Conservation (phyloP, 1,284 basidiomycete genomes). For the Sanghuangporus sanghuang region DNA sequence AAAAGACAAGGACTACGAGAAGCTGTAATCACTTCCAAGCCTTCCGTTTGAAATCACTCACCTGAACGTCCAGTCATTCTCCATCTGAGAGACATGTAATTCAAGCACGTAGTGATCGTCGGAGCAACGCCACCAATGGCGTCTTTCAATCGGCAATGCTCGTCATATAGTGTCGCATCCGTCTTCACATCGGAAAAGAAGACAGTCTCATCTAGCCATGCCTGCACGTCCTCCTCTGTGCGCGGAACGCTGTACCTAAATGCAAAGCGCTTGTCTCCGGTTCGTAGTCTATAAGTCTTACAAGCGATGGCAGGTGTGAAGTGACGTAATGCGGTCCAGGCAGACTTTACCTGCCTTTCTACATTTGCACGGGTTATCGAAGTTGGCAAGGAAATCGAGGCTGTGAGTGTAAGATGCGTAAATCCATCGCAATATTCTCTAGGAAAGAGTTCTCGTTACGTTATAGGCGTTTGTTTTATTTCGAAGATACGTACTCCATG, state of each 20-base stretch:
- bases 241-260: background rate
- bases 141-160: conserved; percentile 6
- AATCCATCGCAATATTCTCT: conserved; percentile 3
- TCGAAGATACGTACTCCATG: background rate
- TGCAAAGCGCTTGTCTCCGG: background rate
- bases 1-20: background rate
- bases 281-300: background rate
- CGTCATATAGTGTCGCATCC: background rate
- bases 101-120: background rate
- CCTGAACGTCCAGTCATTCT: background rate
- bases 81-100: background rate
- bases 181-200: background rate
- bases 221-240: background rate
- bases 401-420: background rate
- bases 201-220: background rate
- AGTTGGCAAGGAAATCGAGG: background rate
- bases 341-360: background rate
- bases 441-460: background rate
- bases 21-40: background rate
- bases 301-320: background rate
- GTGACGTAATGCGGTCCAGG: conserved; percentile 1
- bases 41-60: background rate
- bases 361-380: background rate
- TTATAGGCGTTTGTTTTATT: background rate
- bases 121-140: conserved; percentile 5